phyloP scores from a whole-genome alignment of 2,329 filamentous ascomycete species.

The Cercospora citrullina region DNA sequence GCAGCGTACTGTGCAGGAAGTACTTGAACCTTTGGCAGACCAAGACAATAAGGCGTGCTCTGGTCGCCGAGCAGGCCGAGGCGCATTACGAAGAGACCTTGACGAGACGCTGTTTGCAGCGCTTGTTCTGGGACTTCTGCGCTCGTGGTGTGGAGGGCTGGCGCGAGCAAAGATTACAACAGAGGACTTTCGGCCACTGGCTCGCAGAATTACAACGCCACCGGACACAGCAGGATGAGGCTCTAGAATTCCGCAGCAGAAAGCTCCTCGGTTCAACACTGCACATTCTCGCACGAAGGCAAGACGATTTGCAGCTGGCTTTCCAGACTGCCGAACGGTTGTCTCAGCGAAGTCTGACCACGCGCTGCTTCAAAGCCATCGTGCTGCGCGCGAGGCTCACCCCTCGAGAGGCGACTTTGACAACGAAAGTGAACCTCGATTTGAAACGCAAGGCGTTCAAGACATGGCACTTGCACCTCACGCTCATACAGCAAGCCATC shows the following conservation, averaged over 20 bases:
- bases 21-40: conserved; percentile 57
- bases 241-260: conserved; percentile 13
- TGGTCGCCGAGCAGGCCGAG: conserved; percentile 29
- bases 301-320: conserved; percentile 4
- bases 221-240: conserved; percentile 16
- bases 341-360: conserved; percentile 4
- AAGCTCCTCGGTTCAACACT: neutral
- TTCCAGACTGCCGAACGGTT: conserved; percentile 9
- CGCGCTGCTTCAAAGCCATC: conserved; percentile 34
- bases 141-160: conserved; percentile 35
- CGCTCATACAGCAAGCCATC: conserved; percentile 45
- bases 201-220: conserved; percentile 7
- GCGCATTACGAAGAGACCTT: conserved; percentile 33
- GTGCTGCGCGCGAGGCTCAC: conserved; percentile 46
- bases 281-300: neutral
- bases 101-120: conserved; percentile 31
- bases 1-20: conserved; percentile 54
- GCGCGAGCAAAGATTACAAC: conserved; percentile 35
- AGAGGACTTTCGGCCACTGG: conserved; percentile 21
- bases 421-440: conserved; percentile 47
- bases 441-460: conserved; percentile 50
- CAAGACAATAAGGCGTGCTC: conserved; percentile 37
- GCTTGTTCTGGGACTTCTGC: conserved; percentile 31
- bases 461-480: conserved; percentile 51
- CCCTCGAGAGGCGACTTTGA: conserved; percentile 46